Evolutionary conservation across 2,329 filamentous ascomycete species (phyloP).

Genomic region (Huntiella decipiens): DNA sequence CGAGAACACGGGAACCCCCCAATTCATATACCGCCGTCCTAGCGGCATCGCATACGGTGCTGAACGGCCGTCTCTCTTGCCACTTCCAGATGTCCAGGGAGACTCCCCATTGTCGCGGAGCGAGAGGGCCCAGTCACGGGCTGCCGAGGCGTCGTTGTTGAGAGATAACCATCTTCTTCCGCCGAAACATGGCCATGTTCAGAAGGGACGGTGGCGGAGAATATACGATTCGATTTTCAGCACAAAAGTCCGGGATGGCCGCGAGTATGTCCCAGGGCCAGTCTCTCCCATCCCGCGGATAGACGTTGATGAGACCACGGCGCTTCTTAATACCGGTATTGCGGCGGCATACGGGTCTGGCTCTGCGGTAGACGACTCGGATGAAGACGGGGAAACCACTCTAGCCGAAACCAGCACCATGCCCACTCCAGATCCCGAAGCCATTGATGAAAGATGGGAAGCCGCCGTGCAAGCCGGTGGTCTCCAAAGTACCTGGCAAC

Average conservation of each 20-base stretch:
- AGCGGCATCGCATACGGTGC: constrained; percentile 58
- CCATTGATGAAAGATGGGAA: constrained; percentile 60
- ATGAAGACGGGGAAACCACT: constrained; percentile 13
- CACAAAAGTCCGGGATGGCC: constrained; percentile 23
- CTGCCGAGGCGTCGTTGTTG: constrained; percentile 41
- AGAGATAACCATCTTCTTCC: constrained; percentile 47
- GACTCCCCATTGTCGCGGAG: constrained; percentile 25
- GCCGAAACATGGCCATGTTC: constrained; percentile 26
- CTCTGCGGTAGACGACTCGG: constrained; percentile 15
- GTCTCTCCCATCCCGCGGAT: not conserved
- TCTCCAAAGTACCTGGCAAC: constrained; percentile 79
- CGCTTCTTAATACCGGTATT: not conserved
- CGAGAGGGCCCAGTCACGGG: constrained; percentile 36
- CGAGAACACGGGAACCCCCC: constrained; percentile 20
- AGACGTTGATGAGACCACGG: constrained; percentile 5
- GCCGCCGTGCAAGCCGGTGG: constrained; percentile 63
- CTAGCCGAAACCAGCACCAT: constrained; percentile 17
- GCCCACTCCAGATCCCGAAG: constrained; percentile 28
- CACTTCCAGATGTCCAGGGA: constrained; percentile 34
- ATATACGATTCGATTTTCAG: constrained; percentile 34
- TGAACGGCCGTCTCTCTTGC: constrained; percentile 37
- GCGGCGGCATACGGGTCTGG: constrained; percentile 1
- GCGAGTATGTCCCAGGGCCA: constrained; percentile 9
- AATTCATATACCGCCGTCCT: constrained; percentile 51
- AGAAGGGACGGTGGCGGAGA: constrained; percentile 16